Base-by-base conservation (phyloP, 2,329 filamentous ascomycete genomes). In the Harringtonia aguacate region DNA sequence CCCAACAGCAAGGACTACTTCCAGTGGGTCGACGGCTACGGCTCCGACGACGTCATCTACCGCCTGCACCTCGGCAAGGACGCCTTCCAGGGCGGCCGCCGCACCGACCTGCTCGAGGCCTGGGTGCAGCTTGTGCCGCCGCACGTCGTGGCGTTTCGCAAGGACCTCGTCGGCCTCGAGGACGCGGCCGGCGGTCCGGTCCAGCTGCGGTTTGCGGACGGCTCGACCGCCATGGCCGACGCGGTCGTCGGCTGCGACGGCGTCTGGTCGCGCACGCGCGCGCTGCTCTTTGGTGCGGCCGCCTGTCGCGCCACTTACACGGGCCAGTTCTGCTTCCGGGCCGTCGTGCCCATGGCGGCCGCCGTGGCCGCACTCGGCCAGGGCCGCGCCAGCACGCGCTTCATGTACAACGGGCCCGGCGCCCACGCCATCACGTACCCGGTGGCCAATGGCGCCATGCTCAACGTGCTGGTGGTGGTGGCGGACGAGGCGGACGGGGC, bases 371-470 rank as follows among this genome's bases (percentile, higher is more conserved):
- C 66, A 1, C 48, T 83, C 1, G 75, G 76, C 2, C 56, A 68
- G 9, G 60, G 74, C 33, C 60, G 70, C 31, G 68, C 72, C 1
- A 52, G 56, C 21, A 75, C 70, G 14, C 58, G 65, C 15, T 69
- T 72, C 55, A 73, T 79, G 66, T 75, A 74, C 55, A 66, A 74
- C 43, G 79, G 77, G 0, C 70, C 69, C 0, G 59, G 65, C 41
- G 75, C 71, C 0, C 79, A 84, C 55, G 52, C 75, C 8, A 63
- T 83, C 21, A 78, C 72, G 0, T 83, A 81, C 53, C 75, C 79
- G 0, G 75, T 83, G 10, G 70, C 72, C 7, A 62, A 67, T n/a
- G 70, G 69, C 10, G 40, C 42, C 24, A 65, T 70, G 4, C 69
- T 82, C 59, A 83, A 83, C 54, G 65, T 74, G 2, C 66, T 76